These are phyloP conservation scores for Dryadomyces sulphureus DNA, from an alignment of 2,329 filamentous ascomycete species.

Conservation along the genomic window DNA sequence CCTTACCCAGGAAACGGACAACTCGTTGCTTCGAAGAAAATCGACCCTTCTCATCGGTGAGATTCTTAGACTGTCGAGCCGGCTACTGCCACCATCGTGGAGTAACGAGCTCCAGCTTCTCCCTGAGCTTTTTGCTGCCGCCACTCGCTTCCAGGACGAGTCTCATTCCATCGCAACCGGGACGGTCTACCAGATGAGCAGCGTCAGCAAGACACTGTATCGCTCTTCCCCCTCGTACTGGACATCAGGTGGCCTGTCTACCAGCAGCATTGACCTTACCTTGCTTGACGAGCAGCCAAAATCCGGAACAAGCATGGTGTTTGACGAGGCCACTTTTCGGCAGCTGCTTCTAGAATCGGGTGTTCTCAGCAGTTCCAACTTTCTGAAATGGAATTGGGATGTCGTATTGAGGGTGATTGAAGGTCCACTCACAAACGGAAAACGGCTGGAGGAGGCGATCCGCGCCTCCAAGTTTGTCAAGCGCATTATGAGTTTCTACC, in stretches of 20 bases:
- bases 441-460: constrained; percentile 84
- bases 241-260: constrained; percentile 18
- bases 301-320: constrained; percentile 29
- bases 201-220: constrained; percentile 84
- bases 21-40: constrained; percentile 64
- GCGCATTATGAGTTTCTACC: constrained; percentile 82
- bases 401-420: constrained; percentile 82
- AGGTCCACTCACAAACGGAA: constrained; percentile 79
- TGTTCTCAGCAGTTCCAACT: constrained; percentile 80
- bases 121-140: constrained; percentile 68
- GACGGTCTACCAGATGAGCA: constrained; percentile 95
- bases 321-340: constrained; percentile 48
- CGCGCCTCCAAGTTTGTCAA: constrained; percentile 95
- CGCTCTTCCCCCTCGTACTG: constrained; percentile 48
- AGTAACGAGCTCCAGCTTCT: constrained; percentile 77
- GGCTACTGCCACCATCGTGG: constrained; percentile 66
- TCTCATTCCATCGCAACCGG: constrained; percentile 69
- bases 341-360: constrained; percentile 61
- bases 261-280: constrained; percentile 30
- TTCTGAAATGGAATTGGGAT: constrained; percentile 95
- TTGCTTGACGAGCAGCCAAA: constrained; percentile 44
- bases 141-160: constrained; percentile 55
- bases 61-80: constrained; percentile 76
- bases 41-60: constrained; percentile 84
- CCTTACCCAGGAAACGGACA: constrained; percentile 54